A percentile compares a stretch with the other conserved stretches of the same genome.
These are phyloP conservation scores for Cicer yamashitae DNA, from an alignment of 306 rosid genomes.

Conservation along the genomic window DNA sequence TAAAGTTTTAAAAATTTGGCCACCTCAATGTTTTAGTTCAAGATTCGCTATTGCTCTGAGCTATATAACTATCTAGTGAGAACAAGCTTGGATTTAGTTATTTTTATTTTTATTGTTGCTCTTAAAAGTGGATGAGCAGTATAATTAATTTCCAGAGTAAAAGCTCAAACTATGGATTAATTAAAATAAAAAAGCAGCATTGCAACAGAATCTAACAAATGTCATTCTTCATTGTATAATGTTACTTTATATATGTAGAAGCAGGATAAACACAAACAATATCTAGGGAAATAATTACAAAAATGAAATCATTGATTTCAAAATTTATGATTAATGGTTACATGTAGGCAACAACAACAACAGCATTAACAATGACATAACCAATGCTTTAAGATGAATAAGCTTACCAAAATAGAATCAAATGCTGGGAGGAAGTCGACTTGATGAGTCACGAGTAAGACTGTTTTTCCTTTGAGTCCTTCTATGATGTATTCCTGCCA, in stretches of 20 bases:
- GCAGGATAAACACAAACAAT: not conserved
- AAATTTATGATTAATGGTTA: not conserved
- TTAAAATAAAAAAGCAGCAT: not conserved
- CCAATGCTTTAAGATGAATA: not conserved
- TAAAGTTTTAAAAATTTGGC: too few species aligned
- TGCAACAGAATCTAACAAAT: not conserved
- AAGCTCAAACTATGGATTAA: not conserved
- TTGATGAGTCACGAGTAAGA: constrained; percentile 90
- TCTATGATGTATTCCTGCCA: not conserved
- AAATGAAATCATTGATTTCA: constrained; percentile 9
- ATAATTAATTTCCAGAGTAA: not conserved
- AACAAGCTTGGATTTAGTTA: not conserved
- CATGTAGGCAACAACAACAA: too few species aligned
- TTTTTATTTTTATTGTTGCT: constrained; percentile 3
- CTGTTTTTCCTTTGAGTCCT: constrained; percentile 53
- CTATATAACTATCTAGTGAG: not conserved
- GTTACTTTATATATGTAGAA: not conserved
- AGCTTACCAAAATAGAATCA: constrained; percentile 63
- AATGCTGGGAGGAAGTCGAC: constrained; percentile 87
- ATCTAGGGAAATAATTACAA: not conserved
- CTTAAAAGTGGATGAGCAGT: not conserved
- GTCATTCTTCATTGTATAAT: not conserved
- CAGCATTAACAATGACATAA: too few species aligned
- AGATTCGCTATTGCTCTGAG: too few species aligned
- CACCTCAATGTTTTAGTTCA: too few species aligned